Evolutionary conservation across 148 eudicot genomes (phyloP), one percentile per base, ranked within the genome.

Genomic region (Drosera capensis): DNA sequence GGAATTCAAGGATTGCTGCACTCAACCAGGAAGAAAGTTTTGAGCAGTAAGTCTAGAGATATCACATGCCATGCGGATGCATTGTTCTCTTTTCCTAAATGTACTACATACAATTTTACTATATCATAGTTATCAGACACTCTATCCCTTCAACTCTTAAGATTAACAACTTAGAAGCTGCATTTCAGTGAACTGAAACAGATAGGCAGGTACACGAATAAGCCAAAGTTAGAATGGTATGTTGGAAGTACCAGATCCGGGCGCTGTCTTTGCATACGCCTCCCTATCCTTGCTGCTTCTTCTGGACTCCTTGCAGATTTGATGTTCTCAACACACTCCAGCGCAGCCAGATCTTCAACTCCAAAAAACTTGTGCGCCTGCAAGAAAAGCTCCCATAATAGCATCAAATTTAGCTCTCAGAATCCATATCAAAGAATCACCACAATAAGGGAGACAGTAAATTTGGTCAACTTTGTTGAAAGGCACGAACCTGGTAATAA

Each of bases 201-300:
- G 41, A 4, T 14, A 39, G 42, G 8, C 11, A 39, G 3, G 8
- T 39, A 39, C 8, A 39, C 3, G 17, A 17, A 2, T 17, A 40
- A 16, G n/a, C 25, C 15, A 20, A 36, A 8, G 6, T 24, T 3
- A 21, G 20, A 21, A 9, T 39, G 25, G 56, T n/a, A n/a, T n/a
- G n/a, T n/a, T n/a, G 40, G 16, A 48, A 62, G 43, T 80, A 90
- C 99, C 95, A 90, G 60, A 54, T 90, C 74, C 43, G 93, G 93
- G 2, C 51, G 65, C 46, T 54, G 79, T 74, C 87, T 78, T 65
- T 84, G 99, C 54, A 62, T 60, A 68, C 52, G 73, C 69, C 99
- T 71, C 54, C 95, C 95, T 53, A 77, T 62, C 56, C 95, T 73
- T 56, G 95, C 95, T 40, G 99, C 99, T 78, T 84, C 99, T 71